Base-by-base conservation (phyloP, 1,139 yeast genomes). In the Taphrina betulina region DNA sequence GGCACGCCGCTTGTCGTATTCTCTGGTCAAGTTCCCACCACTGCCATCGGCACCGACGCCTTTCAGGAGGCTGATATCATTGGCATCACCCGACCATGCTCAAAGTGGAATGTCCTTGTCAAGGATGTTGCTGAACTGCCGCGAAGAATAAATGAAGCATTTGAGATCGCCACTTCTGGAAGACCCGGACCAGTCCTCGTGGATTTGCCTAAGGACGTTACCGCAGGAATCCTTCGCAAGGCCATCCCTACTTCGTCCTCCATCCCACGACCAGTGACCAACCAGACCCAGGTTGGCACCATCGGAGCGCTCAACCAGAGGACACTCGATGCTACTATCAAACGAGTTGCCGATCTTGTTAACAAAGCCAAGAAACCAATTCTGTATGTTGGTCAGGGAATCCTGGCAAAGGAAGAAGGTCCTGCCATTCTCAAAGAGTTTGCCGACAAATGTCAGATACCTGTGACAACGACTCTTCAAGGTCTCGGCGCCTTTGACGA, bases 41-140 rank as follows among this genome's bases (percentile, higher is more conserved):
- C 84, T 56, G 92, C 96, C 53, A 90, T 92, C 66, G 98, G 98
- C 67, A 89, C 97, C 19, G 98, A 92, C 72, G 95, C 97, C 36
- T 92, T 92, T 83, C 98, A 92, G 75, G 98, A 92, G 75, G 98
- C 98, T 46, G 98, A 92, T 69, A 95, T 92, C 57, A 81, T 92
- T 53, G 98, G 98, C 66, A 92, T 92, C 67, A 87, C 97, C 4
- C 81, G 98, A 71, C 83, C 96, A 12, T 92, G 98, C 76, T 89
- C 98, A 60, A 92, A 92, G 72, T 92, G 98, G 98, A 94, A 94
- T 69, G 97, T 90, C 42, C 92, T 92, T 97, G 97, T 92, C 59
- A 92, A 87, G 72, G 81, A 81, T 68, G 92, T 92, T 59, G 92
- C 90, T 57, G 98, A 92, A 73, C 77, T 92, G 65, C 98, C 98